phyloP scores from a whole-genome alignment of 2,329 filamentous ascomycete genomes.

The Verticillium zaregamsianum region DNA sequence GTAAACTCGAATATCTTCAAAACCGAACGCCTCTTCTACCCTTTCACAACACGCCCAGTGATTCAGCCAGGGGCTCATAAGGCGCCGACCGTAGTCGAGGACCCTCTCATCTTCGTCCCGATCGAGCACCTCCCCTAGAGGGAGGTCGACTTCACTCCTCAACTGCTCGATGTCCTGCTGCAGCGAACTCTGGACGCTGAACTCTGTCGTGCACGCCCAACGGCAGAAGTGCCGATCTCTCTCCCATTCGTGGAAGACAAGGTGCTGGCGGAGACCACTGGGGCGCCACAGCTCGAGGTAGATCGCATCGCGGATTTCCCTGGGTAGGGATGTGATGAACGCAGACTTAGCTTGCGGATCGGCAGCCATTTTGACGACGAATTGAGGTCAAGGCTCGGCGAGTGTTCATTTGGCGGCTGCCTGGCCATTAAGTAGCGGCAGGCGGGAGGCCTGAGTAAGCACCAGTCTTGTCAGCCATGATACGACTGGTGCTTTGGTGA shows the following conservation, averaged over 20 bases:
- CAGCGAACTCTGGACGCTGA: conserved; percentile 1
- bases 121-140: background rate
- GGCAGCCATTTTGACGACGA: background rate
- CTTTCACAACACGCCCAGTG: conserved; percentile 5
- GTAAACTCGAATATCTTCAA: background rate
- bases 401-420: too few species aligned
- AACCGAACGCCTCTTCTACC: background rate
- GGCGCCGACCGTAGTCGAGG: background rate
- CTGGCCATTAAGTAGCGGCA: too few species aligned
- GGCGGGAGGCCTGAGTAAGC: too few species aligned
- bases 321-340: conserved; percentile 6
- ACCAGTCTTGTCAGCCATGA: background rate
- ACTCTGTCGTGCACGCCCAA: conserved; percentile 10
- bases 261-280: conserved; percentile 8
- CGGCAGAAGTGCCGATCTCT: conserved; percentile 6
- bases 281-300: conserved; percentile 12
- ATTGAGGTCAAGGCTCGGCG: too few species aligned
- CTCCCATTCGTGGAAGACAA: conserved; percentile 5
- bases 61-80: conserved; percentile 5
- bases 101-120: background rate
- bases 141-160: background rate
- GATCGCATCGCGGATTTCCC: conserved; percentile 11
- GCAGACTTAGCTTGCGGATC: conserved; percentile 5
- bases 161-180: conserved; percentile 3
- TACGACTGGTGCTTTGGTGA: background rate